phyloP scores from a whole-genome alignment of 345 rosid genomes.

The Hibiscus syriacus region DNA sequence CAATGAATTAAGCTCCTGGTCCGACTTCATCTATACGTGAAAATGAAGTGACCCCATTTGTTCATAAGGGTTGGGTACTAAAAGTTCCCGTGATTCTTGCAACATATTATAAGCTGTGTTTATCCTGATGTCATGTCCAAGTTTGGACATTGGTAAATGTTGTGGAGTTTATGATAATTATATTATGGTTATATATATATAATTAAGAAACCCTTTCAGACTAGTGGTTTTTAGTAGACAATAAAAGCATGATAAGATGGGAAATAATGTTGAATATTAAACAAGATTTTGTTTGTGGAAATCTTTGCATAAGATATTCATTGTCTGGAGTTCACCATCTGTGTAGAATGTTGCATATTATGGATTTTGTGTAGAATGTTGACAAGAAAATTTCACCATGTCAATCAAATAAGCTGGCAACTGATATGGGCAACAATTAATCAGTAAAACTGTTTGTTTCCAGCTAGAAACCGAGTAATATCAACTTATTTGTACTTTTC shows the following conservation, averaged over 20 bases:
- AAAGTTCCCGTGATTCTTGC: not conserved
- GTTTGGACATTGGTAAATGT: not conserved
- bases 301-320: no score
- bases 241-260: not conserved
- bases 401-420: constrained; percentile 9
- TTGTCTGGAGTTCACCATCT: no score
- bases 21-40: not conserved
- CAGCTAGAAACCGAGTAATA: constrained; percentile 5
- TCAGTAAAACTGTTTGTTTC: not conserved
- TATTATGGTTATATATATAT: not conserved
- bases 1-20: not conserved
- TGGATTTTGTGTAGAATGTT: not conserved
- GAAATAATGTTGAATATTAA: not conserved
- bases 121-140: constrained; percentile 3
- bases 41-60: not conserved
- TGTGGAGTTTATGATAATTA: not conserved
- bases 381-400: not conserved
- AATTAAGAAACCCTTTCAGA: not conserved
- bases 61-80: not conserved
- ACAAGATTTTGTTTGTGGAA: not conserved
- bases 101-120: not conserved
- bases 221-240: not conserved
- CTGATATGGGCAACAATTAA: not conserved
- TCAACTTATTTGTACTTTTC: not conserved
- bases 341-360: no score